Base-by-base conservation (phyloP, 2,329 filamentous ascomycete species). In the Claviceps pusilla region DNA sequence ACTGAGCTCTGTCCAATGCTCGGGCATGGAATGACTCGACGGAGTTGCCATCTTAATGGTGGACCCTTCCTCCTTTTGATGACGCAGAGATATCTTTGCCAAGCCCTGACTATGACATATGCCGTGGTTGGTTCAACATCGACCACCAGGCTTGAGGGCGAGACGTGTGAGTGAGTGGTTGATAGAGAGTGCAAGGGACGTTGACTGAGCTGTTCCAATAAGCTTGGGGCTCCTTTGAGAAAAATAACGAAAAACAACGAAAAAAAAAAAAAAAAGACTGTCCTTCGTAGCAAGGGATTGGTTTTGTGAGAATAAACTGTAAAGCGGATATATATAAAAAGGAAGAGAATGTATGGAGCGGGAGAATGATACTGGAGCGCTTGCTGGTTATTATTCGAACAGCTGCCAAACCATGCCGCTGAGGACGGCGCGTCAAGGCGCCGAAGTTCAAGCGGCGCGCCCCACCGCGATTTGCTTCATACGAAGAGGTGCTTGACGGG, bases 1-100 rank as follows among this genome's bases (percentile, higher is more conserved):
- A 45, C 60, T 66, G 53, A 70, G 66, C 59, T 70, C 68, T 46
- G 68, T 67, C 69, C 69, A 71, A 58, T 70, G 65, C 57, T 70
- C 68, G 14, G 68, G 68, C 49, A 70, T 61, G 52, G 62, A 60
- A 54, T 64, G 57, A 31, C 55, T 60, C 12, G 62, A 60, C 7
- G 60, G 58, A 41, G 55, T 54, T 16, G 57, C 58, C 64, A 68
- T 68, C 11, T 53, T 53, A 24, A 46, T 2, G n/a, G 14, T 12
- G 9, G 12, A 37, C 24, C 29, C n/a, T 35, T 33, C 28, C 14
- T 51, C 29, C 19, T 11, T 31, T 12, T 24, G 41, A n/a, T 7
- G 11, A 14, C 10, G 31, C 28, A 29, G 42, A n/a, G 3, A 24
- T 46, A 7, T n/a, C 11, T 11, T 16, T 28, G 7, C 41, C 31